Percentiles rank a stretch among this genome's conserved stretches.
Evolutionary conservation across 495 filamentous ascomycete species (phyloP).

Genomic region (Trichoderma reesei): DNA sequence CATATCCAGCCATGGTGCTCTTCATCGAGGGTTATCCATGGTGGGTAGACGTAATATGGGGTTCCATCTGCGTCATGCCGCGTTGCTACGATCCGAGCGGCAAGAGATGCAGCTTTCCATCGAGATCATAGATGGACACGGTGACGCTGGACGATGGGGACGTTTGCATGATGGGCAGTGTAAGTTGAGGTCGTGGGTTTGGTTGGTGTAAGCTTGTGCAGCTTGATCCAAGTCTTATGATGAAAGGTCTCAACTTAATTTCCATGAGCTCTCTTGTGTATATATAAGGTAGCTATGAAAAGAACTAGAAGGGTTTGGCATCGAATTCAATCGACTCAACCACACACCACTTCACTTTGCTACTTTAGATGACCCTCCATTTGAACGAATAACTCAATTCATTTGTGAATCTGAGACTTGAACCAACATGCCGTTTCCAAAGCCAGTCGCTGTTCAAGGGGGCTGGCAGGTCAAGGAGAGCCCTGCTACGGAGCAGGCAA

Average conservation of each 20-base stretch:
- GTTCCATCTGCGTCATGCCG: neutral
- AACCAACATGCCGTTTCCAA: conserved; percentile 1
- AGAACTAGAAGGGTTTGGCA: neutral
- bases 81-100: neutral
- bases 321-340: neutral
- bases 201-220: neutral
- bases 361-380: neutral
- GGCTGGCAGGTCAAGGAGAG: conserved; percentile 1
- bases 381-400: neutral
- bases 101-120: neutral
- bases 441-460: neutral
- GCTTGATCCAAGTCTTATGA: neutral
- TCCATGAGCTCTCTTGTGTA: neutral
- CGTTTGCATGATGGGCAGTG: neutral
- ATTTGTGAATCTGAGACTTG: neutral
- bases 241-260: neutral
- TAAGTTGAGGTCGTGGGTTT: neutral
- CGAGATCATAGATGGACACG: neutral
- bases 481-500: neutral
- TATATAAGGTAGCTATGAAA: neutral
- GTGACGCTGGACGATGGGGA: neutral
- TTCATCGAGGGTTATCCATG: neutral
- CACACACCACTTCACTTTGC: neutral
- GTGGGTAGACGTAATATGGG: neutral
- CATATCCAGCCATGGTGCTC: neutral